Base-by-base conservation (phyloP, 768 basidiomycete species). In the Agaricus sinodeliciosus region DNA sequence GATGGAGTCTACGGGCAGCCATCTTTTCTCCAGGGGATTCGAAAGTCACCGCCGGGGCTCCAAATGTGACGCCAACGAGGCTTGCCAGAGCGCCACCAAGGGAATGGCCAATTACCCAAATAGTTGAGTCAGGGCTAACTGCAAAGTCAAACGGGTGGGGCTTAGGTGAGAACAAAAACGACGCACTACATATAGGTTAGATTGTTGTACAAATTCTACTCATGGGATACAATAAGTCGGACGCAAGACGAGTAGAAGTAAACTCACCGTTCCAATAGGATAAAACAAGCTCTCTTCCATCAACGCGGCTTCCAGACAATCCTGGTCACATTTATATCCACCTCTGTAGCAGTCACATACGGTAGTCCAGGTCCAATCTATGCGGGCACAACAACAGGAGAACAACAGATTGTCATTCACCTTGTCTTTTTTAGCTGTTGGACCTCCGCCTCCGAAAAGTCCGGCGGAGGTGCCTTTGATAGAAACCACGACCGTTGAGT, bases 391-490 rank as follows among this genome's bases (percentile, higher is more conserved):
- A 68, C 95, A 98, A 64, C 95, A 98, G 57, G 85, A 87, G 67
- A 95, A 95, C 54, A 97, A 68, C 5, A 96, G 66, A 59, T 94
- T 97, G 65, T 97, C 94, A 71, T 97, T 97, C 49, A 89, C 65
- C 68, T 88, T 94, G 73, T 97, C 95, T 63, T 93, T 95, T 72
- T 82, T 84, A 2, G 76, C 76, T n/a, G 95, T 97, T 12, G 85
- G 84, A 0, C 92, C 91, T 0, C 83, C 84, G 16, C 85, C 79
- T 1, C 89, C 81, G 48, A 91, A 78, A 9, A 82, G 46, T 2
- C 79, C 80, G 0, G 89, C 81, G n/a, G 90, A 90, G 0, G 94
- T 96, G 31, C 95, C 95, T 67, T 98, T 97, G 75, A 98, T 87
- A 22, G 91, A 81, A 35, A 97, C 74, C 26, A 95, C 78, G 37